Evolutionary conservation across 306 rosid genomes (phyloP), one percentile per base, ranked within the genome.

Genomic region (Pachyrhizus erosus): DNA sequence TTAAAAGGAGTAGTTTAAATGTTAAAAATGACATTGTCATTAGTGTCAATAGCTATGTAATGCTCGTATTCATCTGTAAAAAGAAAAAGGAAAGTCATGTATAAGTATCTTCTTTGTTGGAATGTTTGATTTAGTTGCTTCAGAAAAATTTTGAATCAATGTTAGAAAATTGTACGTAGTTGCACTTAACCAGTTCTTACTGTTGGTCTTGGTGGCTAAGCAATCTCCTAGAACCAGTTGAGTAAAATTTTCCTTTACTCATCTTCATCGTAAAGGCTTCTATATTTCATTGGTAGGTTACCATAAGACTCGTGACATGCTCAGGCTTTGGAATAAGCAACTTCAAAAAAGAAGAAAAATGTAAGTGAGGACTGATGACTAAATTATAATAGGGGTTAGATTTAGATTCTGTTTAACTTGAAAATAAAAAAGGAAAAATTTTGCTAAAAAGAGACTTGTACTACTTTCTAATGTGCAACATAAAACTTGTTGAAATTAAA

Each of bases 1-100:
- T 77, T 34, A 68, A 68, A 75, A 66, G 66, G 48, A 58, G 37
- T 73, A 77, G 85, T 78, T 75, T 73, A 80, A 64, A 21, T 70
- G 69, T 82, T 79, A 70, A 83, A 78, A 80, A 29, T 78, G 82
- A 83, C 83, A 51, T 68, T 76, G 78, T 61, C 51, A 33, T 73
- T 87, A 84, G 84, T 83, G 90, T 88, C 85, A 78, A 91, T 89
- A 87, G 88, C 80, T 83, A 76, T 80, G 87, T 84, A 87, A 75
- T 79, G 94, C 82, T 76, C 76, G 89, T 42, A 89, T 82, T 87
- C 87, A 82, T 81, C 81, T 93, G 91, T 89, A 86, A 76, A 93
- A 88, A 86, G 73, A 84, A 76, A 77, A 73, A 80, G 84, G 57
- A 78, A 87, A 87, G 83, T 71, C 76, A 84, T 76, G 92, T 93